A percentile compares a stretch with the other conserved stretches of the same genome.
phyloP scores from a whole-genome alignment of 1,284 basidiomycete species.

The Apiotrichum akiyoshidainum region DNA sequence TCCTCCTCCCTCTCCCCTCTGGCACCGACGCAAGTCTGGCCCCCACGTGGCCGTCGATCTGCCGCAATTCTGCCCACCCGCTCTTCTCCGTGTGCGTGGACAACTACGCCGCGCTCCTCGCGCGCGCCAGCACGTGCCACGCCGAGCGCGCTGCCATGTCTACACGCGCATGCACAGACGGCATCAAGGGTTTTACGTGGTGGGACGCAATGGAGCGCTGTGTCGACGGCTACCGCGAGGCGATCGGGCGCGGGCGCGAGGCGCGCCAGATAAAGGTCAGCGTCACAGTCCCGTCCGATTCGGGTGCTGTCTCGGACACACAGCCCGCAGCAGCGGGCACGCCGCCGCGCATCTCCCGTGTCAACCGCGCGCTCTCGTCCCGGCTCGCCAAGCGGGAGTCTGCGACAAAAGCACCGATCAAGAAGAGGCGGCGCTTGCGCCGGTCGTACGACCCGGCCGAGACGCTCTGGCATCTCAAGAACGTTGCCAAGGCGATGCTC shows the following conservation, averaged over 20 bases:
- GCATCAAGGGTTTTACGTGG: slow-evolving; percentile 54
- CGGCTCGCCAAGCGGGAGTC: slow-evolving; percentile 20
- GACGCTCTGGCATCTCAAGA: slow-evolving; percentile 21
- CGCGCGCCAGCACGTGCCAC: slow-evolving; percentile 45
- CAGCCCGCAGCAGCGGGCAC: too few relatives aligned
- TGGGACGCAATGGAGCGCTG: slow-evolving; percentile 58
- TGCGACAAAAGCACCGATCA: neutral
- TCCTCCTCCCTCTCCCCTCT: slow-evolving; percentile 48
- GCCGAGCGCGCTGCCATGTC: slow-evolving; percentile 52
- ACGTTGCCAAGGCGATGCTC: slow-evolving; percentile 15
- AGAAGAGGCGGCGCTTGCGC: neutral
- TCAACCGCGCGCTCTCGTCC: slow-evolving; percentile 27
- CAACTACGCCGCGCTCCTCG: slow-evolving; percentile 53
- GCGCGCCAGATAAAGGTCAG: slow-evolving; percentile 4
- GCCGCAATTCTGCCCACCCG: slow-evolving; percentile 38
- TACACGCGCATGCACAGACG: slow-evolving; percentile 47
- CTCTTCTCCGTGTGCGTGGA: slow-evolving; percentile 48
- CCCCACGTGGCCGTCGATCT: slow-evolving; percentile 38
- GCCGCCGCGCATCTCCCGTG: slow-evolving; percentile 21
- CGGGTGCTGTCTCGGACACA: too few relatives aligned
- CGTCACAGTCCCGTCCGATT: too few relatives aligned
- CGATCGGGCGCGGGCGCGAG: slow-evolving; percentile 31
- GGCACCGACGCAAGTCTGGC: slow-evolving; percentile 20
- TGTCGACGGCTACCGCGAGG: slow-evolving; percentile 56
- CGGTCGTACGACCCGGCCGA: slow-evolving; percentile 8